Conservation (phyloP, 2,329 filamentous ascomycete species). For the Penicillium verrucosum region DNA sequence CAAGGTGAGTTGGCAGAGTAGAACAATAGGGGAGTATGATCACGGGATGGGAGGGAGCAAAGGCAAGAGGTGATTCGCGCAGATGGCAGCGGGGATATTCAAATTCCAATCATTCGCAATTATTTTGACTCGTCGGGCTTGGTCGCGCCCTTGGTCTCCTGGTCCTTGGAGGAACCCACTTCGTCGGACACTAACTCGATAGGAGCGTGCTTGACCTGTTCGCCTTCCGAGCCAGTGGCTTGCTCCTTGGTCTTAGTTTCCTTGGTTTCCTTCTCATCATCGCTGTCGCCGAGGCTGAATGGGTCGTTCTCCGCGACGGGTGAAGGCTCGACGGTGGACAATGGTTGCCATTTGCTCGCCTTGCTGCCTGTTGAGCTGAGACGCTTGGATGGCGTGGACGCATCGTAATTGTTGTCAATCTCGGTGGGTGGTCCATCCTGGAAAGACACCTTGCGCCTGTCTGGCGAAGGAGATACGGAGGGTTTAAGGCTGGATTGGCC, state of each 20-base stretch:
- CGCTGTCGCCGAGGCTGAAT: conserved; percentile 92
- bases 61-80: neutral
- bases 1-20: neutral
- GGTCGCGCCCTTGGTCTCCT: conserved; percentile 13
- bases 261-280: conserved; percentile 82
- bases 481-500: conserved; percentile 77
- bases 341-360: conserved; percentile 93
- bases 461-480: conserved; percentile 57
- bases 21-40: neutral
- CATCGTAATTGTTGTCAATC: conserved; percentile 70
- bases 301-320: conserved; percentile 90
- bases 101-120: conserved; percentile 7
- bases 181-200: conserved; percentile 46
- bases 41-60: neutral
- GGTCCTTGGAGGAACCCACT: conserved; percentile 31
- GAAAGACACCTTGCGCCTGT: conserved; percentile 54
- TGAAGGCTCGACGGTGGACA: conserved; percentile 78
- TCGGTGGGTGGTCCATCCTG: conserved; percentile 70
- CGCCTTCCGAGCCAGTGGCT: conserved; percentile 51
- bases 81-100: conserved; percentile 1
- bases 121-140: conserved; percentile 31
- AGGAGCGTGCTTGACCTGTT: conserved; percentile 64
- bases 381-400: conserved; percentile 57
- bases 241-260: conserved; percentile 67
- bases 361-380: conserved; percentile 54